Base-by-base conservation (phyloP, 495 filamentous ascomycete genomes). In the Pyrenula aspistea region DNA sequence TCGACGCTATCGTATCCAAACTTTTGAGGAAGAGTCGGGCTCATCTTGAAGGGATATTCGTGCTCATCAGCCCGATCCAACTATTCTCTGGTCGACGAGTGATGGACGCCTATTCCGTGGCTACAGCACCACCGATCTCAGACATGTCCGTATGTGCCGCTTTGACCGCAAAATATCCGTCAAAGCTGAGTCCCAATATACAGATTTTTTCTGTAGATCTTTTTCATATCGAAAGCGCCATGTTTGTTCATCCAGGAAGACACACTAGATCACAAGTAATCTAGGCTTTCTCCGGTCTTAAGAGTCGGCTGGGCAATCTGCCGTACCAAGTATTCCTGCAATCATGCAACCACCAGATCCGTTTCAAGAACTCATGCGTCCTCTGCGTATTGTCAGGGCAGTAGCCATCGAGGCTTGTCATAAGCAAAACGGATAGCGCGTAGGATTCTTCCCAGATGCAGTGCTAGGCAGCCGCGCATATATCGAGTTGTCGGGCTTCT, bases 321-420 rank as follows among this genome's bases (percentile, higher is more conserved):
- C 87, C 1, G 87, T 92, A 0, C 87, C 0, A 8, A 87, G 87
- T 56, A 92, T 88, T 69, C 91, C 87, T 22, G 80, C 76, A 24
- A 87, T 72, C 2, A 89, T 73, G 1, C 65, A 72, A 22, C 66
- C 83, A n/a, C 83, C 77, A 87, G 22, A 77, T 81, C 57, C 78
- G 80, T 54, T 71, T 67, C 11, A 82, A 62, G 60, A 84, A 86
- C 67, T 87, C 83, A 42, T 86, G 76, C 55, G 77, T 82, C 25
- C 86, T 82, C 48, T 79, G 74, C n/a, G 83, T 85, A 64, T 90
- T 88, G 62, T 92, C 87, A 0, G 86, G 85, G 10, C 86, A 69
- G 62, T 91, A 89, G 10, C 87, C 87, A 60, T 92, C 87, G 12
- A 92, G 73, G 0, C 87, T 86, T 0, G 84, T 88, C 71, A 91